A percentile compares a stretch with the other conserved stretches of the same genome.
phyloP scores from a whole-genome alignment of 495 filamentous ascomycete genomes.

The Xylaria longipes region DNA sequence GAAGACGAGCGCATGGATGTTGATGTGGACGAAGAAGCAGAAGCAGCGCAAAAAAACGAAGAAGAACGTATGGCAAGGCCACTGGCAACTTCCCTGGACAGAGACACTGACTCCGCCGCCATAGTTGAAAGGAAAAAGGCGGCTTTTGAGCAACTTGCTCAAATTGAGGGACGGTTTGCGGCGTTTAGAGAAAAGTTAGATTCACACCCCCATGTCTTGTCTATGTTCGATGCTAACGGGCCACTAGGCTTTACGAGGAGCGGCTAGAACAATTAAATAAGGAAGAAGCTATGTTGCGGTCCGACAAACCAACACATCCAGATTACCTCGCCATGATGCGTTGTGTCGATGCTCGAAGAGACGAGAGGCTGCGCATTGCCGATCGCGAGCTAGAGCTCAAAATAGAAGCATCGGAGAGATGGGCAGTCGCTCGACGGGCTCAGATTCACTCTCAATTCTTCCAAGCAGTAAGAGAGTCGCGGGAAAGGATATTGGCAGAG shows the following conservation, averaged over 20 bases:
- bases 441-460: constrained; percentile 87
- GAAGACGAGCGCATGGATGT: constrained; percentile 56
- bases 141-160: constrained; percentile 78
- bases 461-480: constrained; percentile 79
- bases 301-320: constrained; percentile 80
- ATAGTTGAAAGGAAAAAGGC: constrained; percentile 78
- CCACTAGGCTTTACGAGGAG: constrained; percentile 80
- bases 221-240: constrained; percentile 2
- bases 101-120: constrained; percentile 47
- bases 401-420: constrained; percentile 70
- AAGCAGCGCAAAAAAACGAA: constrained; percentile 62
- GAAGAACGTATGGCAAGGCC: constrained; percentile 74
- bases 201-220: constrained; percentile 10
- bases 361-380: constrained; percentile 79
- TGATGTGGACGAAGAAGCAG: constrained; percentile 60
- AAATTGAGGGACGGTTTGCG: constrained; percentile 84
- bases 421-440: constrained; percentile 77
- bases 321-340: constrained; percentile 86
- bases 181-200: constrained; percentile 84
- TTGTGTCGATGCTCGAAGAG: constrained; percentile 78
- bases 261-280: constrained; percentile 77
- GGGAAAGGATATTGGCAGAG: constrained; percentile 78
- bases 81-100: constrained; percentile 1
- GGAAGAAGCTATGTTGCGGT: constrained; percentile 82
- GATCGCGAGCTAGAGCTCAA: constrained; percentile 73